Conservation (phyloP, 2,329 filamentous ascomycete species). For the Helotiales sp. region DNA sequence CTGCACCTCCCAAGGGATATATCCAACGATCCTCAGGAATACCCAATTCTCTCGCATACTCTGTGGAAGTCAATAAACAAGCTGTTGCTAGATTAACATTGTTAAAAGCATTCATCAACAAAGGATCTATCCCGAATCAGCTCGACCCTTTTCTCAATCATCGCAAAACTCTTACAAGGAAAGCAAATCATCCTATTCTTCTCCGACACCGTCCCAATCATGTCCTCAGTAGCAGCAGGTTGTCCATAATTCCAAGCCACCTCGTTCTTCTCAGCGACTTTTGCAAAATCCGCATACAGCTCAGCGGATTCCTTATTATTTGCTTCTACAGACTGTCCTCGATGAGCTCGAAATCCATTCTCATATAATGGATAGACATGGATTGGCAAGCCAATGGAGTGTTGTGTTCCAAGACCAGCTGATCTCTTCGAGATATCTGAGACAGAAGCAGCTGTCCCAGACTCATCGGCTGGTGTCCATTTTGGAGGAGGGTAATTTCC, state of each 20-base stretch:
- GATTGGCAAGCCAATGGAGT: conserved; percentile 62
- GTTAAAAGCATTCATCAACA: conserved; percentile 73
- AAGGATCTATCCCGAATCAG: conserved; percentile 50
- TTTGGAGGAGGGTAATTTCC: conserved; percentile 56
- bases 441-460: conserved; percentile 48
- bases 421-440: conserved; percentile 49
- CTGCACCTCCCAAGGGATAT: conserved; percentile 63
- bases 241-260: conserved; percentile 58
- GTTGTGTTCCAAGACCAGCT: conserved; percentile 55
- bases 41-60: conserved; percentile 53
- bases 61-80: conserved; percentile 57
- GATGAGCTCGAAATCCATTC: conserved; percentile 59
- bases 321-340: conserved; percentile 51
- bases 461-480: conserved; percentile 54
- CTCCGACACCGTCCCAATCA: conserved; percentile 53
- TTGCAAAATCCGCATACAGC: conserved; percentile 61
- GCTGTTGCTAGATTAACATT: conserved; percentile 64
- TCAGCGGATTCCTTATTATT: conserved; percentile 60
- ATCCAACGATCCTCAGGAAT: conserved; percentile 60
- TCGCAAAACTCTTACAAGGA: conserved; percentile 51
- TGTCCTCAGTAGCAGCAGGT: conserved; percentile 43
- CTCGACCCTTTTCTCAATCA: conserved; percentile 16
- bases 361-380: conserved; percentile 70
- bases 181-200: conserved; percentile 68
- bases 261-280: conserved; percentile 52